These are phyloP conservation scores for Fusarium sp. DNA, from an alignment of 2,329 filamentous ascomycete species.

Conservation along the genomic window DNA sequence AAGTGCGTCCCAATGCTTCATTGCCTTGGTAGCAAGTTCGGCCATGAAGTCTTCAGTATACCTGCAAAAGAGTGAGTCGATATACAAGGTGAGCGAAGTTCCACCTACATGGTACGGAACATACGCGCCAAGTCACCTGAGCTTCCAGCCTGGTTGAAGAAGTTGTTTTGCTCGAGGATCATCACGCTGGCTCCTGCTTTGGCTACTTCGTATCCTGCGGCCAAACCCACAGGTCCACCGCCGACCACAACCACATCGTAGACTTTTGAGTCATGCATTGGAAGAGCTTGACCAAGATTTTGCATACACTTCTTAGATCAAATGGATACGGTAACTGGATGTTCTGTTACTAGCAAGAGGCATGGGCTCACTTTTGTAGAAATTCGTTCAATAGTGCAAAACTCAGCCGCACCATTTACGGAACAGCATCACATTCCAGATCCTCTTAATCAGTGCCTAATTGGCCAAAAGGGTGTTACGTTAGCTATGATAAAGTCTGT, in stretches of 20 bases:
- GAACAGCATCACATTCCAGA: background rate
- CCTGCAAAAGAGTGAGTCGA: background rate
- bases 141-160: conserved; percentile 32
- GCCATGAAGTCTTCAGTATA: conserved; percentile 37
- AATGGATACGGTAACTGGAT: background rate
- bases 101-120: conserved; percentile 27
- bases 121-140: conserved; percentile 29
- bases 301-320: background rate
- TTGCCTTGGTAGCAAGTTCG: conserved; percentile 18
- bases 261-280: background rate
- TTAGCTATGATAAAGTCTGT: background rate
- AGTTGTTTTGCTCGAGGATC: conserved; percentile 32
- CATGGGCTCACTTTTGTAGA: background rate
- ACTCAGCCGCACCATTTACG: background rate
- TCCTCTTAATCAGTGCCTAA: background rate
- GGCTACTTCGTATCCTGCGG: conserved; percentile 34
- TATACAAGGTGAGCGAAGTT: no score
- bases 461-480: background rate
- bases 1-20: conserved; percentile 28
- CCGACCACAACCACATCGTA: conserved; percentile 28
- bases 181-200: conserved; percentile 24
- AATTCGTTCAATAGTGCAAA: fast-evolving
- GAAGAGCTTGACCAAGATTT: fast-evolving
- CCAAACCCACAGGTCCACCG: conserved; percentile 26
- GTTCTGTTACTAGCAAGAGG: background rate